phyloP scores from a whole-genome alignment of 1,284 basidiomycete species.

The Cryptococcus wingfieldii region DNA sequence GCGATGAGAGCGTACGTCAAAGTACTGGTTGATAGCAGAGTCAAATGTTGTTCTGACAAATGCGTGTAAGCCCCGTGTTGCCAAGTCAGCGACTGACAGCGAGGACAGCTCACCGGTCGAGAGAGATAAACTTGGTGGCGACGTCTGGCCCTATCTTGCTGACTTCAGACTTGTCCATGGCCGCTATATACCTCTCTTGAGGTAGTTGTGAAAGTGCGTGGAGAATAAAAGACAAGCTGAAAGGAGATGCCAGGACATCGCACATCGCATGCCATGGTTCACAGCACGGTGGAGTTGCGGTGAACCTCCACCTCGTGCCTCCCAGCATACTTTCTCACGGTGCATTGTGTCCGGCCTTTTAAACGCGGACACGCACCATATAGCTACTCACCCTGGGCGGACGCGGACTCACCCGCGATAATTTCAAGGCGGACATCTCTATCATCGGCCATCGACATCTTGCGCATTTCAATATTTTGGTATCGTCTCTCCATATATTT shows the following conservation, averaged over 20 bases:
- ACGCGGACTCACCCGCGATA: too few species aligned
- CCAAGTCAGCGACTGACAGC: neutral
- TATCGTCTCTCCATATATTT: neutral
- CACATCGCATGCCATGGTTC: too few species aligned
- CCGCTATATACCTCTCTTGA: neutral
- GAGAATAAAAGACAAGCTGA: neutral
- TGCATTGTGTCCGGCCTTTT: neutral
- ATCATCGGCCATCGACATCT: neutral
- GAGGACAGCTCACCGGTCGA: slow-evolving; percentile 33
- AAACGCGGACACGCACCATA: too few species aligned
- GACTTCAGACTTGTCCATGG: slow-evolving; percentile 24
- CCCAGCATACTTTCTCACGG: neutral
- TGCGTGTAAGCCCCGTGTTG: neutral
- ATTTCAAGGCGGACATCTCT: neutral
- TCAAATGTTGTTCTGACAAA: slow-evolving; percentile 24
- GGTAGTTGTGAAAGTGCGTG: neutral
- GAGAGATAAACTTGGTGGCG: slow-evolving; percentile 26
- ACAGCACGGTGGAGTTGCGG: neutral
- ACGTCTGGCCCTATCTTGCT: slow-evolving; percentile 21
- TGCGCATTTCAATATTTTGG: neutral
- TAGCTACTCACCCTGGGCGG: too few species aligned
- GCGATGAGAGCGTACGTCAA: slow-evolving; percentile 21
- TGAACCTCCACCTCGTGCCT: neutral
- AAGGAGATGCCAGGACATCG: neutral
- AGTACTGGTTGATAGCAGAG: slow-evolving; percentile 32